Evolutionary conservation across 352 stramenopile genomes (phyloP), one percentile per base, ranked within the genome.

Genomic region (Phytophthora vignae): DNA sequence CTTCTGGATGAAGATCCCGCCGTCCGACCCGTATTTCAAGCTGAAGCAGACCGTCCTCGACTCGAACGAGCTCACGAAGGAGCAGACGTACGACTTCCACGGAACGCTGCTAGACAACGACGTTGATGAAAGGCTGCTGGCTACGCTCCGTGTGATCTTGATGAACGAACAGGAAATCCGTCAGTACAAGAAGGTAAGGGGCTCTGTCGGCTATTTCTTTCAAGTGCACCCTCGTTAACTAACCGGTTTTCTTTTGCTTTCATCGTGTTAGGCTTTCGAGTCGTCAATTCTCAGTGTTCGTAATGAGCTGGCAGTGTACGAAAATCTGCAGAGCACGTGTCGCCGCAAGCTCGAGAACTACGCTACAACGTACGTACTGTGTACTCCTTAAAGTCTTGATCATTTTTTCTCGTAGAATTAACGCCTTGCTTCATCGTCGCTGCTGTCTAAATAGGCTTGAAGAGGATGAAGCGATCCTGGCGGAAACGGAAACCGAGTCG

Each of bases 31-130:
- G 36, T 86, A 87, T 50, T 59, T 74, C 40, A 82, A 82, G 55
- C 72, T 87, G 52, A 95, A 95, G 58, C 79, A 91, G 58, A 76
- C 68, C 17, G 66, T 93, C n/a, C 62, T 95, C 12, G 79, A 91
- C 58, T 79, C 71, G 55, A 80, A 90, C 49, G 62, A 84, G 12
- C 74, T 91, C 17, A 94, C 87, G 1, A 55, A 50, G 15, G 44
- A 86, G 8, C 87, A 93, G 58, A 84, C 85, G 55, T 94, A 92
- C 71, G 85, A 94, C 38, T 94, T 94, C 74, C 69, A 69, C 10
- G 87, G 87, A 9, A 94, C 85, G 0, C 59, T 94, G 8, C 82
- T 84, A 25, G 65, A 46, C 17, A 63, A 82, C 38, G 75, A 85
- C 58, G 72, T 93, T 1, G 85, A 88, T n/a, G 82, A 89, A 64